Conservation (phyloP, 768 basidiomycete genomes). For the Rhodocollybia butyracea region DNA sequence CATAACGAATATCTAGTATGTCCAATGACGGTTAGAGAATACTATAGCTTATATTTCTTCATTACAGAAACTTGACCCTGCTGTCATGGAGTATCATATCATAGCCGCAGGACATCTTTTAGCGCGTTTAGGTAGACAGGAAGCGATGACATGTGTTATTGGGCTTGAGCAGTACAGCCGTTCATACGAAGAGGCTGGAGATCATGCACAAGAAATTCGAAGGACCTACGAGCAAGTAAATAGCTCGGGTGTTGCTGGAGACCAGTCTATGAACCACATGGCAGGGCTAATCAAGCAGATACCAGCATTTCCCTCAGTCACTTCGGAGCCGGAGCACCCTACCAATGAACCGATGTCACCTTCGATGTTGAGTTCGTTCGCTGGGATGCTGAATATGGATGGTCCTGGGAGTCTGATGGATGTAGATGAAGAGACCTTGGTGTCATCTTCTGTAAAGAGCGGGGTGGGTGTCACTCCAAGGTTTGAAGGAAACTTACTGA, state of each 20-base stretch:
- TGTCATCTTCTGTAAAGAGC: background rate
- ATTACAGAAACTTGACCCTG: conserved; percentile 73
- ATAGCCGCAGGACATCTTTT: conserved; percentile 82
- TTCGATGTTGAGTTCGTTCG: conserved; percentile 3
- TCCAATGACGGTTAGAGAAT: conserved; percentile 7
- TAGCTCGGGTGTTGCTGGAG: conserved; percentile 27
- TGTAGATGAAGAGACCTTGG: conserved; percentile 19
- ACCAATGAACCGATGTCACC: conserved; percentile 4
- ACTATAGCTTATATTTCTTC: background rate
- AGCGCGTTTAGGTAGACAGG: conserved; percentile 77
- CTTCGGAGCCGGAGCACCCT: conserved; percentile 21
- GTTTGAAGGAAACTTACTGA: background rate
- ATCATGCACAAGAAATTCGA: conserved; percentile 71
- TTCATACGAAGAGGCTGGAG: conserved; percentile 83
- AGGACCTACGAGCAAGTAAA: conserved; percentile 38
- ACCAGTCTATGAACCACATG: conserved; percentile 53
- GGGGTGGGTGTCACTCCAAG: background rate
- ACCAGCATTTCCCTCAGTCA: conserved; percentile 20
- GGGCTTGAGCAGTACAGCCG: conserved; percentile 87
- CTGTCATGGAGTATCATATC: conserved; percentile 85
- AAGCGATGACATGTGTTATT: conserved; percentile 79
- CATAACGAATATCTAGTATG: conserved; percentile 84
- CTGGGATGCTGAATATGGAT: background rate
- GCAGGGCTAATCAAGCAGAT: conserved; percentile 34
- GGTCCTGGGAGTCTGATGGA: background rate